Evolutionary conservation across 2,329 filamentous ascomycete species (phyloP).

Genomic region (Sarocladiaceae sp.): DNA sequence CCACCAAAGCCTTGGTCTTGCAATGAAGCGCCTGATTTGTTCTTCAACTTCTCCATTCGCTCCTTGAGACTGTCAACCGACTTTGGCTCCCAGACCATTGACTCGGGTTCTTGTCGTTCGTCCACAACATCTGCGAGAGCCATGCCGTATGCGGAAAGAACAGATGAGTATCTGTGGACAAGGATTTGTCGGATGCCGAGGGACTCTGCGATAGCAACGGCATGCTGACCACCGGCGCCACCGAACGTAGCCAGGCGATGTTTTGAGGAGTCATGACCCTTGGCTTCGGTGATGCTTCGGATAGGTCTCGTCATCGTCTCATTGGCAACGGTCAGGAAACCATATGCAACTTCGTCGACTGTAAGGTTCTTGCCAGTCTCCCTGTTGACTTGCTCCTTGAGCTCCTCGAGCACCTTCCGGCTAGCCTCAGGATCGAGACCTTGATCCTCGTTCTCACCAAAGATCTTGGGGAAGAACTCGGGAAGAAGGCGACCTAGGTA

Average conservation of each 20-base stretch:
- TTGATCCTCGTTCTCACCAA: slow-evolving; percentile 82
- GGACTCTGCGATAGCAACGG: slow-evolving; percentile 81
- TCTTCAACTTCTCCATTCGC: slow-evolving; percentile 75
- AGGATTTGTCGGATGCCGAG: slow-evolving; percentile 81
- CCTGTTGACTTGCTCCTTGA: slow-evolving; percentile 70
- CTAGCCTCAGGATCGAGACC: slow-evolving; percentile 72
- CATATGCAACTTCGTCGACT: slow-evolving; percentile 79
- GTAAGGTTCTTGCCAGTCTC: slow-evolving; percentile 68
- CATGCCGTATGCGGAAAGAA: slow-evolving; percentile 89
- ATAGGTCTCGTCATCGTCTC: slow-evolving; percentile 90
- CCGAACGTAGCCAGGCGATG: slow-evolving; percentile 91
- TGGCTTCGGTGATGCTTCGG: slow-evolving; percentile 82
- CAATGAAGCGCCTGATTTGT: slow-evolving; percentile 63
- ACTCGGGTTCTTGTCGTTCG: slow-evolving; percentile 75
- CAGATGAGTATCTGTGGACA: slow-evolving; percentile 80
- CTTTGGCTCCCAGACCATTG: slow-evolving; percentile 54
- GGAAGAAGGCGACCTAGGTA: slow-evolving; percentile 78
- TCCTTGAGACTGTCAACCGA: slow-evolving; percentile 56
- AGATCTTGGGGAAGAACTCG: slow-evolving; percentile 93
- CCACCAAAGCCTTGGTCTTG: slow-evolving; percentile 73
- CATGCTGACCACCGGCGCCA: slow-evolving; percentile 85
- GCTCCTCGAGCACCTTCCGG: slow-evolving; percentile 64
- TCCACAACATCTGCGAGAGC: slow-evolving; percentile 89
- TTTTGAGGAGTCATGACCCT: slow-evolving; percentile 84
- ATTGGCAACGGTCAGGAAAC: slow-evolving; percentile 84